Evolutionary conservation across 768 basidiomycete genomes (phyloP), one percentile per base, ranked within the genome.

Genomic region (Serendipita vermifera): DNA sequence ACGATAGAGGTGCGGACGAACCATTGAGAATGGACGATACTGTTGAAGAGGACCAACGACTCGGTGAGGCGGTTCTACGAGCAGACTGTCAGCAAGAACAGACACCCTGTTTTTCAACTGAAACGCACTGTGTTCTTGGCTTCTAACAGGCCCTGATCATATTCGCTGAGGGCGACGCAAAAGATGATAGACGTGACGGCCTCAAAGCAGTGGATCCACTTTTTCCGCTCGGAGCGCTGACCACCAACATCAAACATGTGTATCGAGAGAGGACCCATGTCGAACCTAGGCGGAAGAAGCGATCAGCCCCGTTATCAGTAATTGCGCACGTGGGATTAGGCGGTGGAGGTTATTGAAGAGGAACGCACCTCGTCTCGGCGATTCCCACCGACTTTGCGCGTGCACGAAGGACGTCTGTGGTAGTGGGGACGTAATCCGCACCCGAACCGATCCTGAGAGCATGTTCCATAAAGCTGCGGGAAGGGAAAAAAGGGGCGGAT

Each of bases 171-270:
- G 1, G 74, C 72, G 35, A 74, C 73, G 61, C 73, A 74, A 65
- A 75, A 75, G 61, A 75, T 75, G 67, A 75, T 75, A 33, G 68
- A 69, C 17, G 73, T 75, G 38, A 75, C 74, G 3, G 72, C 70
- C 59, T 75, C 74, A 60, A 75, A 75, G 60, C 72, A 71, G 67
- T 66, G 66, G 36, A 69, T 68, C 68, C 67, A 69, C 58, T 70
- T 70, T 58, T 74, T 75, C 48, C 74, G 62, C 62, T 75, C 74
- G 22, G 69, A 70, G 32, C 74, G 62, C 51, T 75, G 74, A 3
- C 74, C 74, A 27, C 74, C 74, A 26, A 75, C 74, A 67, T 75
- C 74, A 60, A 74, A 75, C 73, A 76, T 75, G 64, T 75, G 73
- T 38, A 75, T 75, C 55, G 68, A 70, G 58, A 75, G 61, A 58